Evolutionary conservation across 1,284 basidiomycete species (phyloP).

Genomic region (Rhodotorula sp.): DNA sequence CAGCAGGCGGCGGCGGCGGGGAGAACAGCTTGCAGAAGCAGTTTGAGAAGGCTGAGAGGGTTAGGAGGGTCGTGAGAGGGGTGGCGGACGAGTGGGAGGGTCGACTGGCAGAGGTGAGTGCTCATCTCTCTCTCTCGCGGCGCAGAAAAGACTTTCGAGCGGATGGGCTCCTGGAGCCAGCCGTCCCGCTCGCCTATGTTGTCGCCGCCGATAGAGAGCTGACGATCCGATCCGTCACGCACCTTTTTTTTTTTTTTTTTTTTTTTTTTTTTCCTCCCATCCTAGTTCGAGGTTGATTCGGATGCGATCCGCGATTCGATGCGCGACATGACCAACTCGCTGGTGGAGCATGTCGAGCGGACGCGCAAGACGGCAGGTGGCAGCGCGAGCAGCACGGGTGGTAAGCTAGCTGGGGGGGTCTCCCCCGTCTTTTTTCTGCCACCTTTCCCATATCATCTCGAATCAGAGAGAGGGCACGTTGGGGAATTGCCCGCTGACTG

Average conservation of each 20-base stretch:
- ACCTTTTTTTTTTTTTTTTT: neutral
- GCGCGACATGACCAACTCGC: constrained; percentile 72
- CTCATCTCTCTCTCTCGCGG: neutral
- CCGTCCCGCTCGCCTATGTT: no score
- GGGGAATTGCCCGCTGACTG: neutral
- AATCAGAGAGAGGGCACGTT: neutral
- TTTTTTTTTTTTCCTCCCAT: neutral
- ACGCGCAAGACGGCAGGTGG: constrained; percentile 16
- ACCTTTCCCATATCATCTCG: constrained; percentile 2
- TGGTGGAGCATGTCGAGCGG: constrained; percentile 49
- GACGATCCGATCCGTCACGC: neutral
- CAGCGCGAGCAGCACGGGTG: constrained; percentile 8
- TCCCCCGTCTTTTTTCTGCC: neutral
- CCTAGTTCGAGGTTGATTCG: constrained; percentile 63
- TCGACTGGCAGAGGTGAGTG: constrained; percentile 60
- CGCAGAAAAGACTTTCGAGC: no score
- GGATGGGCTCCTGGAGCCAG: no score
- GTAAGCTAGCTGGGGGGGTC: constrained; percentile 2
- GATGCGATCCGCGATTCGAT: constrained; percentile 66
- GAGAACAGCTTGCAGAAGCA: constrained; percentile 3
- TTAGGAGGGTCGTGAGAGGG: constrained; percentile 17
- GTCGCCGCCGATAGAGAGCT: no score
- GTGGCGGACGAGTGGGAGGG: constrained; percentile 57
- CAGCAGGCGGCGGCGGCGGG: neutral
- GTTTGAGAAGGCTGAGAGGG: constrained; percentile 7